Evolutionary conservation across 495 filamentous ascomycete genomes (phyloP).

Genomic region (Xanthoparmelia taractica): DNA sequence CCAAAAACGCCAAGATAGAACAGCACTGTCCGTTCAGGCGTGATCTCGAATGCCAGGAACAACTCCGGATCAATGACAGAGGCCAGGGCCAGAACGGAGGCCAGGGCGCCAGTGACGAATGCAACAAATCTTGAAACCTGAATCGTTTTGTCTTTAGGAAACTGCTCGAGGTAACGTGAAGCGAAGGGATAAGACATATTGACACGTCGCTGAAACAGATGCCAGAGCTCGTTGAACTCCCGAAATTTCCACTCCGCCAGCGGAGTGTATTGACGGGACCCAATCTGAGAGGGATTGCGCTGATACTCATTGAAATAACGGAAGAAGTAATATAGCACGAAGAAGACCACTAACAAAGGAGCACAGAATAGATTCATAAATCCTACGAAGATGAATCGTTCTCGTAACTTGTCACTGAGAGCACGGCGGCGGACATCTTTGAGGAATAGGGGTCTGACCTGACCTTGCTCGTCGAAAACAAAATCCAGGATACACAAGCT

Average conservation of each 20-base stretch:
- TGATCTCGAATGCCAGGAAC: slow-evolving; percentile 87
- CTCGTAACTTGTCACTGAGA: slow-evolving; percentile 66
- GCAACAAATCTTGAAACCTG: slow-evolving; percentile 75
- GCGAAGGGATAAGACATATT: slow-evolving; percentile 96
- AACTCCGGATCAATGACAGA: slow-evolving; percentile 82
- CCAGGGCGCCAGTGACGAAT: slow-evolving; percentile 78
- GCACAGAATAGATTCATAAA: slow-evolving; percentile 79
- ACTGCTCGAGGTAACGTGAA: slow-evolving; percentile 86
- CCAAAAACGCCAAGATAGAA: slow-evolving; percentile 73
- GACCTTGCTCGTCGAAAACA: slow-evolving; percentile 80
- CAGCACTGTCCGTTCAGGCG: slow-evolving; percentile 69
- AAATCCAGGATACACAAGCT: slow-evolving; percentile 84
- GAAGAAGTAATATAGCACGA: slow-evolving; percentile 81
- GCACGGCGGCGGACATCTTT: slow-evolving; percentile 70
- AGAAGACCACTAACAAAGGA: slow-evolving; percentile 75
- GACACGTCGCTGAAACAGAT: slow-evolving; percentile 78
- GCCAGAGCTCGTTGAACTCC: slow-evolving; percentile 93
- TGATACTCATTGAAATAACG: slow-evolving; percentile 93
- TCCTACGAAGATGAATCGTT: slow-evolving; percentile 71
- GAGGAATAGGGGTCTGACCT: slow-evolving; percentile 74
- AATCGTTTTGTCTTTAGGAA: slow-evolving; percentile 87
- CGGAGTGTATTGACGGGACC: slow-evolving; percentile 81
- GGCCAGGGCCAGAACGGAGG: slow-evolving; percentile 70
- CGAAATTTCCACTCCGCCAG: slow-evolving; percentile 97
- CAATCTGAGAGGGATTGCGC: slow-evolving; percentile 76